These are phyloP conservation scores for Aspergillus sp. DNA, from an alignment of 2,329 filamentous ascomycete genomes.

Conservation along the genomic window DNA sequence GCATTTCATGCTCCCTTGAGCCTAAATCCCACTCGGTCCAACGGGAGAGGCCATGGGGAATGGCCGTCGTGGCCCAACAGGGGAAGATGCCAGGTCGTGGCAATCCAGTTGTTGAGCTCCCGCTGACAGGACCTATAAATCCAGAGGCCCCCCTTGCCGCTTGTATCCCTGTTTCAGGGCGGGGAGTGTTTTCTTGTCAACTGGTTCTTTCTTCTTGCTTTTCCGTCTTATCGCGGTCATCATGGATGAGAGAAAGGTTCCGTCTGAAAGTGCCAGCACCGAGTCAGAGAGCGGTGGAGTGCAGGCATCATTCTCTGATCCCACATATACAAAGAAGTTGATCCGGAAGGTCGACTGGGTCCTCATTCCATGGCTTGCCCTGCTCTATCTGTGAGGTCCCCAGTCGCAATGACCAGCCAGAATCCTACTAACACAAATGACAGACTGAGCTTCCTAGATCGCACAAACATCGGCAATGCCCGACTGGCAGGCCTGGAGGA, in stretches of 20 bases:
- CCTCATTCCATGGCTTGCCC: constrained; percentile 11
- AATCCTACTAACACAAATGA: background rate
- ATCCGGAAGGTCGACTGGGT: constrained; percentile 10
- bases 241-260: constrained; percentile 7
- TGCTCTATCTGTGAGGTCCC: constrained; percentile 7
- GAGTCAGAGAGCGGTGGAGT: constrained; percentile 3
- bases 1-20: constrained; percentile 10
- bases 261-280: constrained; percentile 5
- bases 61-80: background rate
- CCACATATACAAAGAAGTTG: constrained; percentile 5
- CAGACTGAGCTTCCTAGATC: constrained; percentile 18
- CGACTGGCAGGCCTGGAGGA: constrained; percentile 27
- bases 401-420: background rate
- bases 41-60: background rate
- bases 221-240: background rate
- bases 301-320: background rate
- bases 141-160: too few relatives aligned
- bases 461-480: constrained; percentile 42
- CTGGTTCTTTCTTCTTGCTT: background rate
- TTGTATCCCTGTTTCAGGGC: background rate
- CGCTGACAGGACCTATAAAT: too few relatives aligned
- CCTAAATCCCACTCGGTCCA: constrained; percentile 3
- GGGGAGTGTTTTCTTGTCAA: background rate
- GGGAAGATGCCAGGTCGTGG: too few relatives aligned
- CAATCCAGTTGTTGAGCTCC: too few relatives aligned